phyloP scores from a whole-genome alignment of 2,329 filamentous ascomycete genomes.

The Sporothrix variecibatus region DNA sequence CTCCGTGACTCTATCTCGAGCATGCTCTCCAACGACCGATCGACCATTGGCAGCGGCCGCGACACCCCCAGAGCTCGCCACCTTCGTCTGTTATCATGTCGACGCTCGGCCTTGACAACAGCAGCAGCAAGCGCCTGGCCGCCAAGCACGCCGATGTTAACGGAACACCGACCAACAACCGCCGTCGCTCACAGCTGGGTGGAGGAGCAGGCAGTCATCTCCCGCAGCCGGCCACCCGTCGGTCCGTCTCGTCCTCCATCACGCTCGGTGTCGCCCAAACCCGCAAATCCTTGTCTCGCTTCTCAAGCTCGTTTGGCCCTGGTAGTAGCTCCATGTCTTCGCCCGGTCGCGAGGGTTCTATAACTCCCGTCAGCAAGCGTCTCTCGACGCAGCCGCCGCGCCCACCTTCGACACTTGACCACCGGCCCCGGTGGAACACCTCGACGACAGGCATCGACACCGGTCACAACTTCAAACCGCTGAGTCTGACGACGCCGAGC shows the following conservation, averaged over 20 bases:
- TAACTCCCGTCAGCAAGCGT: conserved; percentile 51
- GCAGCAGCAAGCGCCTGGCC: conserved; percentile 43
- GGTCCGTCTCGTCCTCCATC: conserved; percentile 46
- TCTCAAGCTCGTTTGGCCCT: conserved; percentile 24
- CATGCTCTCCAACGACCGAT: conserved; percentile 80
- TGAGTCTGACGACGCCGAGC: conserved; percentile 61
- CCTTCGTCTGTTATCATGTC: conserved; percentile 65
- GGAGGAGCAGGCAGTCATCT: conserved; percentile 43
- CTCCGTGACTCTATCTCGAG: conserved; percentile 91
- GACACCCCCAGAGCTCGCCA: conserved; percentile 72
- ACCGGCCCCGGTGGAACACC: conserved; percentile 72
- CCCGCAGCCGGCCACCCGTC: conserved; percentile 49
- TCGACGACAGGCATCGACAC: conserved; percentile 66
- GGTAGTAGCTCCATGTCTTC: conserved; percentile 32
- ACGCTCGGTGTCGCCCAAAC: conserved; percentile 45
- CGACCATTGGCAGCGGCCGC: conserved; percentile 66
- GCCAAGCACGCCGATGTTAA: conserved; percentile 26
- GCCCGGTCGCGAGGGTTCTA: conserved; percentile 47
- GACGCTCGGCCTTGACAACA: conserved; percentile 48
- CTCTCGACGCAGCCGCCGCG: conserved; percentile 26
- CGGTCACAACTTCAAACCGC: conserved; percentile 68
- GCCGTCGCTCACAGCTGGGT: conserved; percentile 49
- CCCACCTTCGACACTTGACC: conserved; percentile 47
- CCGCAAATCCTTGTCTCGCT: conserved; percentile 45
- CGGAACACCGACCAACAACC: conserved; percentile 43